Evolutionary conservation across 805 yeast species (phyloP).

Genomic region (Metschnikowia lachancei): DNA sequence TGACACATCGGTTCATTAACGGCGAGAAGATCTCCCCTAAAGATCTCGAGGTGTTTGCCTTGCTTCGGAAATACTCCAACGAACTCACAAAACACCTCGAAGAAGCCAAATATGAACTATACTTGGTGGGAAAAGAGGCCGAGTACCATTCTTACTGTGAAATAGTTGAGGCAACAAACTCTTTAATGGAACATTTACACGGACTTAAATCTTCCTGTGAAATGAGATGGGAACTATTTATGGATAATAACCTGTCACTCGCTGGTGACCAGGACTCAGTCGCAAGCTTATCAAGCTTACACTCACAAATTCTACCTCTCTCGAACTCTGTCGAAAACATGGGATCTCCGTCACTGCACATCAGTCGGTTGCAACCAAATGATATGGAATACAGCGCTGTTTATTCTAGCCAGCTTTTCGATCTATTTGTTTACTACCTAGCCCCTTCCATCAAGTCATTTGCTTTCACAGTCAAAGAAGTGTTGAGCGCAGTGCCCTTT

Average conservation of each 20-base stretch:
- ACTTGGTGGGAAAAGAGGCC: constrained; percentile 50
- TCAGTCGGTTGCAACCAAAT: constrained; percentile 22
- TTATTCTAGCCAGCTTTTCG: constrained; percentile 51
- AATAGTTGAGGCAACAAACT: constrained; percentile 51
- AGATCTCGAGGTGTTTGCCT: constrained; percentile 36
- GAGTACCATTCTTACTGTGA: constrained; percentile 47
- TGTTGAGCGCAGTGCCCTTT: constrained; percentile 59
- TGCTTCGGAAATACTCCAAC: constrained; percentile 41
- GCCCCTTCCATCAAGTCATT: constrained; percentile 74
- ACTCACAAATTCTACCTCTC: constrained; percentile 19
- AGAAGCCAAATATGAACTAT: constrained; percentile 64
- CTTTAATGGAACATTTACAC: constrained; percentile 55
- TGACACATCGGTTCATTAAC: constrained; percentile 48
- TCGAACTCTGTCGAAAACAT: constrained; percentile 33
- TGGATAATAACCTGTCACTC: constrained; percentile 19
- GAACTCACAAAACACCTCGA: constrained; percentile 42
- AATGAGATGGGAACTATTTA: constrained; percentile 58
- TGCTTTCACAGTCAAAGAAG: constrained; percentile 59
- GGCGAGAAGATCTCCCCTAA: constrained; percentile 45
- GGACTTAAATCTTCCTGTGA: constrained; percentile 68
- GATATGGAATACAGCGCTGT: constrained; percentile 24
- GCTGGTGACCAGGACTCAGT: constrained; percentile 18
- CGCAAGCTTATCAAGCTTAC: constrained; percentile 26
- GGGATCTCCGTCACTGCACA: constrained; percentile 9
- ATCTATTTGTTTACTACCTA: constrained; percentile 60